phyloP scores from a whole-genome alignment of 2,329 filamentous ascomycete species.

The Bipolaris cookei region DNA sequence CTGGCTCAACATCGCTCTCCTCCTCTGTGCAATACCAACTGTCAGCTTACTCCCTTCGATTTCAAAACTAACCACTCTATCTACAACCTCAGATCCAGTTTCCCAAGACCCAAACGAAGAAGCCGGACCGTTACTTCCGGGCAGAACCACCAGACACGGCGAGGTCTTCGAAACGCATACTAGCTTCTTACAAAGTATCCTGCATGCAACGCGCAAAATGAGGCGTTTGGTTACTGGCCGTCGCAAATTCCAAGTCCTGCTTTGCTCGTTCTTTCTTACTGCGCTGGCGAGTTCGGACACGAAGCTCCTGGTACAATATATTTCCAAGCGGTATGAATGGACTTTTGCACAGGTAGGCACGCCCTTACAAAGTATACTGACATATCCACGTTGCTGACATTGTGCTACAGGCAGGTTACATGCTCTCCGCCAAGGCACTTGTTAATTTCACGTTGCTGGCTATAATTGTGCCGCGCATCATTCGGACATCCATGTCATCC shows the following conservation, averaged over 20 bases:
- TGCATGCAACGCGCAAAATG: conserved; percentile 27
- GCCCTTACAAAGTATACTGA: too few species aligned
- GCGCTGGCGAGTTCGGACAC: conserved; percentile 49
- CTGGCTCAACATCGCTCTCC: conserved; percentile 40
- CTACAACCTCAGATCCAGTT: not conserved
- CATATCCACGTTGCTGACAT: not conserved
- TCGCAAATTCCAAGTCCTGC: conserved; percentile 43
- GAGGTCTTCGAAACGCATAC: conserved; percentile 35
- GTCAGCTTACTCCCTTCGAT: conserved; percentile 30
- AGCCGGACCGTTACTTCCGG: conserved; percentile 31
- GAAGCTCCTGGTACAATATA: conserved; percentile 48
- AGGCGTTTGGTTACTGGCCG: conserved; percentile 30
- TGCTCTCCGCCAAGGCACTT: conserved; percentile 47
- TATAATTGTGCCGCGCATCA: conserved; percentile 43
- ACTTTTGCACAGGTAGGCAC: conserved; percentile 42
- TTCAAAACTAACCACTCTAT: not conserved
- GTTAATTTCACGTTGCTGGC: conserved; percentile 47
- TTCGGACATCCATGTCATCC: conserved; percentile 35
- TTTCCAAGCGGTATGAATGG: conserved; percentile 50
- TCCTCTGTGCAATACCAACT: conserved; percentile 36
- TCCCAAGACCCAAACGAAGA: conserved; percentile 18
- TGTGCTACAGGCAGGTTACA: conserved; percentile 39
- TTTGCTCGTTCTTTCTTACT: conserved; percentile 45
- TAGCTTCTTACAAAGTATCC: conserved; percentile 21
- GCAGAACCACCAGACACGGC: conserved; percentile 20